Percentiles rank a stretch among this genome's conserved stretches.
Conservation (phyloP, 306 rosid species). For the Cicer bijugum region DNA sequence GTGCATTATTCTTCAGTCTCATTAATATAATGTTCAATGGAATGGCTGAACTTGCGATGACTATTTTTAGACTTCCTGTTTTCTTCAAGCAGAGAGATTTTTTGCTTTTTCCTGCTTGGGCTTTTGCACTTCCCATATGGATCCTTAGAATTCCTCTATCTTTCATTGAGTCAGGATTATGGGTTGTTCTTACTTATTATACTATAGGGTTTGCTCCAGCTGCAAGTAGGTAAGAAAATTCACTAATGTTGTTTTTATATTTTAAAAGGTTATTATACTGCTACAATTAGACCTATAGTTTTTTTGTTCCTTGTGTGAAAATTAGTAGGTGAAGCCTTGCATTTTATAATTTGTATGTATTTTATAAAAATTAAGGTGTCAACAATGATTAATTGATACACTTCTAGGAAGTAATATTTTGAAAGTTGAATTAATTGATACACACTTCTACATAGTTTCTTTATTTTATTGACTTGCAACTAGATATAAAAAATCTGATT, state of each 20-base stretch:
- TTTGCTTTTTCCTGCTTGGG: conserved; percentile 69
- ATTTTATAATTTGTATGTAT: conserved; percentile 7
- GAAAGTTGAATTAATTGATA: conserved; percentile 3
- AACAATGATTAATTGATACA: neutral
- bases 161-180: conserved; percentile 68
- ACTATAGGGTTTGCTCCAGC: conserved; percentile 81
- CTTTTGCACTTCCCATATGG: conserved; percentile 78
- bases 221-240: conserved; percentile 66
- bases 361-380: neutral
- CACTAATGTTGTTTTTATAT: conserved; percentile 1
- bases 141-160: conserved; percentile 75
- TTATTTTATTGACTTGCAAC: conserved; percentile 20
- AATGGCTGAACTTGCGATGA: conserved; percentile 73
- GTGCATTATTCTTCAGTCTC: conserved; percentile 71
- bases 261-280: neutral
- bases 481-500: conserved; percentile 28
- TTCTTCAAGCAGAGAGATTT: conserved; percentile 81
- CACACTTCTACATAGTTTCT: conserved; percentile 2
- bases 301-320: conserved; percentile 22
- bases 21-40: conserved; percentile 81
- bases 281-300: neutral
- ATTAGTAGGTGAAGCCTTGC: conserved; percentile 7
- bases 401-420: neutral
- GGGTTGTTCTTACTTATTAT: conserved; percentile 75
- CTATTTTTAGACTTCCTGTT: conserved; percentile 65